These are phyloP conservation scores for Metschnikowia baotianmanensis DNA, from an alignment of 805 yeast genomes.

Conservation along the genomic window DNA sequence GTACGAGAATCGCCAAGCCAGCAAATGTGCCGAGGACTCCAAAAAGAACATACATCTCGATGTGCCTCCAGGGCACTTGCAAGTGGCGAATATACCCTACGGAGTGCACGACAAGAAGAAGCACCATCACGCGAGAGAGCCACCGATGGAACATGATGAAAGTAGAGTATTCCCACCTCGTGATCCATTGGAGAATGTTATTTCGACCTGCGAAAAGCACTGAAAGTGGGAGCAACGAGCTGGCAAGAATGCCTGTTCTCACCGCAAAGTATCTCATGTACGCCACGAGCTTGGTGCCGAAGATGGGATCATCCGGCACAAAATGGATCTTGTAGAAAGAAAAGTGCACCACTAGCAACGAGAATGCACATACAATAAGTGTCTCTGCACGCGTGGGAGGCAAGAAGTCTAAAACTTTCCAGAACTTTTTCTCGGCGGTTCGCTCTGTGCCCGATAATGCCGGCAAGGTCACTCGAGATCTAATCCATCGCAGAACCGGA, in stretches of 20 bases:
- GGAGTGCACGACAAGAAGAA: slow-evolving; percentile 45
- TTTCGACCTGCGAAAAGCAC: slow-evolving; percentile 21
- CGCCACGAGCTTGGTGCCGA: slow-evolving; percentile 27
- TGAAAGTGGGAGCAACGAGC: slow-evolving; percentile 16
- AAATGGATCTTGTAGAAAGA: slow-evolving; percentile 10
- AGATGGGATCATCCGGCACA: slow-evolving; percentile 17
- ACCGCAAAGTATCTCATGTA: slow-evolving; percentile 39
- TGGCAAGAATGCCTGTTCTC: slow-evolving; percentile 19
- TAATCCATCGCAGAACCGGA: slow-evolving; percentile 29
- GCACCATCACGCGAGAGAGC: slow-evolving; percentile 44
- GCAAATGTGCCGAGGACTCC: slow-evolving; percentile 41
- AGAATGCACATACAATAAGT: slow-evolving; percentile 10
- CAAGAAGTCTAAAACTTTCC: slow-evolving; percentile 26
- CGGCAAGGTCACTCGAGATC: slow-evolving; percentile 40
- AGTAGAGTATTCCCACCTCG: slow-evolving; percentile 43
- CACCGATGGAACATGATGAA: slow-evolving; percentile 60
- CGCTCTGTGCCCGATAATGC: slow-evolving; percentile 31
- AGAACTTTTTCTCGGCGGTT: slow-evolving; percentile 26
- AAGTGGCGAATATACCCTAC: slow-evolving; percentile 13
- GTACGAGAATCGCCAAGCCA: slow-evolving; percentile 48
- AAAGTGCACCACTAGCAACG: slow-evolving; percentile 3
- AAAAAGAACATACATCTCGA: slow-evolving; percentile 22
- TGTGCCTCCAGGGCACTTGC: neutral
- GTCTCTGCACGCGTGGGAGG: slow-evolving; percentile 21
- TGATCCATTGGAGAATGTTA: slow-evolving; percentile 33